Conservation (phyloP, 331 rosid genomes). For the Quercus lobata region DNA sequence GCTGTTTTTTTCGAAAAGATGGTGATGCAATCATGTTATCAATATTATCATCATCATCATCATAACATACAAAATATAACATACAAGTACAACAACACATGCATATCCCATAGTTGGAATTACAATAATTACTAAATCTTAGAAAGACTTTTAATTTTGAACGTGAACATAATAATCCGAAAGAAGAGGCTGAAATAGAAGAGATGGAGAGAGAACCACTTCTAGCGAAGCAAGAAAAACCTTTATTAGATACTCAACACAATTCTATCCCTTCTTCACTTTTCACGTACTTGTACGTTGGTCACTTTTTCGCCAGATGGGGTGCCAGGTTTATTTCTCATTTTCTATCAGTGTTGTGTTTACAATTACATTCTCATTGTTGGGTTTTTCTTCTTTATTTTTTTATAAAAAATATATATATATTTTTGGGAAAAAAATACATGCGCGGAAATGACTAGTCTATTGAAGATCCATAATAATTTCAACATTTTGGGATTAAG, state of each 20-base stretch:
- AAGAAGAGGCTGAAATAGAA: conserved; percentile 21
- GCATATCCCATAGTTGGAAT: no score
- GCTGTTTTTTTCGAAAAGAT: no score
- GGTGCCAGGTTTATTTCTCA: conserved; percentile 62
- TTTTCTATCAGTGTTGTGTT: not conserved
- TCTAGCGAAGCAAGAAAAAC: conserved; percentile 13
- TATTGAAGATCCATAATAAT: no score
- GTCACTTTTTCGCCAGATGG: conserved; percentile 87
- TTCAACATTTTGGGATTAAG: no score
- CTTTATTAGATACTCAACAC: not conserved
- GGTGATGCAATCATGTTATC: no score
- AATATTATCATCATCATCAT: no score
- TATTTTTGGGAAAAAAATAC: no score
- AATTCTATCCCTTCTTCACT: conserved; percentile 30
- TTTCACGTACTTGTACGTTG: conserved; percentile 53
- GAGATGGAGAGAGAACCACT: conserved; percentile 29
- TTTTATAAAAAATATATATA: no score
- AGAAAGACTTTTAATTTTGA: no score
- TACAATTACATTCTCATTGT: not conserved
- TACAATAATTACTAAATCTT: not conserved
- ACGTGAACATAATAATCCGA: not conserved
- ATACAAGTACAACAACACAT: no score
- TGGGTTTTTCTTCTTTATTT: not conserved
- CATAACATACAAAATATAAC: no score
- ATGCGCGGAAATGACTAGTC: no score